Percentiles rank a stretch among this genome's conserved stretches.
phyloP scores from a whole-genome alignment of 192 early-diverging fungal genomes.

The Spizellomyces sp. region DNA sequence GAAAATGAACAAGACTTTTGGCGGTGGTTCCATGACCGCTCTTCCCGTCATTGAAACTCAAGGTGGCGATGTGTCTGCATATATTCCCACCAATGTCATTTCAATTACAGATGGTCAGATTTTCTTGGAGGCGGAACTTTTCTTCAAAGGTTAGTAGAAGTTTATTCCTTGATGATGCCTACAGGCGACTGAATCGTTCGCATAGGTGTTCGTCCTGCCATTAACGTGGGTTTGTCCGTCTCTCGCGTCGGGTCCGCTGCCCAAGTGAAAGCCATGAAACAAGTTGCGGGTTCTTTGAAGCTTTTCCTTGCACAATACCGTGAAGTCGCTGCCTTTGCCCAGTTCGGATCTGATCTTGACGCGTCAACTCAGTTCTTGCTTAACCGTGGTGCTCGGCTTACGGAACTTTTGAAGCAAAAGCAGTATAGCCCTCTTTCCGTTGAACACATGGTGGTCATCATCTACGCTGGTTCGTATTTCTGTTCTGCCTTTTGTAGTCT shows the following conservation, averaged over 20 bases:
- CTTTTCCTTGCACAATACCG: slow-evolving; percentile 99
- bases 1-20: slow-evolving; percentile 98
- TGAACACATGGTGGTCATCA: slow-evolving; percentile 97
- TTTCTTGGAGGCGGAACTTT: slow-evolving; percentile 99
- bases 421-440: slow-evolving; percentile 96
- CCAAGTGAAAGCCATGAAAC: slow-evolving; percentile 99
- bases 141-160: slow-evolving; percentile 89
- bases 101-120: slow-evolving; percentile 99
- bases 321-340: slow-evolving; percentile 99
- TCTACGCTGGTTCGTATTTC: slow-evolving; percentile 75
- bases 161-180: neutral
- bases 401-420: slow-evolving; percentile 99
- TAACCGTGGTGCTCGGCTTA: slow-evolving; percentile 99
- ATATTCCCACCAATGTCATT: slow-evolving; percentile 99
- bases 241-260: slow-evolving; percentile 99
- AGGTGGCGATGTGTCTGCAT: slow-evolving; percentile 99
- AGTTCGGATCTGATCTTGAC: slow-evolving; percentile 99
- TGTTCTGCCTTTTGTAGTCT: neutral
- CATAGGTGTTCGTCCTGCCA: slow-evolving; percentile 86
- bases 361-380: slow-evolving; percentile 99
- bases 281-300: slow-evolving; percentile 99
- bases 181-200: neutral
- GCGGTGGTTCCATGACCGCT: slow-evolving; percentile 96
- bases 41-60: slow-evolving; percentile 99
- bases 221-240: slow-evolving; percentile 99